phyloP scores from a whole-genome alignment of 805 yeast genomes.

The Yueomyces sinensis region DNA sequence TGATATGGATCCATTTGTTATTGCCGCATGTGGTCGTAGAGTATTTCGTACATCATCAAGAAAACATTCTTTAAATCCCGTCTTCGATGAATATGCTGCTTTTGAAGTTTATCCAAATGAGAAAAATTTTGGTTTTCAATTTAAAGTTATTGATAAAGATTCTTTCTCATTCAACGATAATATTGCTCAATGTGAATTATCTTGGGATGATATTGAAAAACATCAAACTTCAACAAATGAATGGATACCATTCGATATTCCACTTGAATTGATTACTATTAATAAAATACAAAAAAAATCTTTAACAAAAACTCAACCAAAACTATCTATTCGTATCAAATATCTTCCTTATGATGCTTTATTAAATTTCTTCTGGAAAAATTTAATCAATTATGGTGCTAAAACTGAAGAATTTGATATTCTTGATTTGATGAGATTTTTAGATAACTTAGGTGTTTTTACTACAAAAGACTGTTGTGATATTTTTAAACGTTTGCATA shows the following conservation, averaged over 20 bases:
- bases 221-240: conserved; percentile 17
- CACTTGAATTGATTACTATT: conserved; percentile 20
- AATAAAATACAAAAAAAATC: conserved; percentile 1
- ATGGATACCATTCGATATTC: conserved; percentile 23
- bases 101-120: conserved; percentile 67
- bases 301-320: conserved; percentile 27
- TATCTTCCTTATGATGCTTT: conserved; percentile 54
- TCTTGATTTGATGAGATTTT: conserved; percentile 48
- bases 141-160: conserved; percentile 76
- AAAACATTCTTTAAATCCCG: conserved; percentile 71
- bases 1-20: conserved; percentile 95
- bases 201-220: conserved; percentile 34
- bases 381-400: conserved; percentile 33
- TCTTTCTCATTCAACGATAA: conserved; percentile 70
- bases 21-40: conserved; percentile 77
- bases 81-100: conserved; percentile 66
- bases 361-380: conserved; percentile 57
- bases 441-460: conserved; percentile 36
- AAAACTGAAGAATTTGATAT: conserved; percentile 31
- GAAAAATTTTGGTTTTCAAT: conserved; percentile 46
- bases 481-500: conserved; percentile 35
- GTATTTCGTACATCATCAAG: conserved; percentile 78
- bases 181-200: conserved; percentile 53
- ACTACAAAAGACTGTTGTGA: conserved; percentile 41
- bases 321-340: conserved; percentile 43